phyloP scores from a whole-genome alignment of 129 eudicot species.

The Helichrysum umbraculigerum region DNA sequence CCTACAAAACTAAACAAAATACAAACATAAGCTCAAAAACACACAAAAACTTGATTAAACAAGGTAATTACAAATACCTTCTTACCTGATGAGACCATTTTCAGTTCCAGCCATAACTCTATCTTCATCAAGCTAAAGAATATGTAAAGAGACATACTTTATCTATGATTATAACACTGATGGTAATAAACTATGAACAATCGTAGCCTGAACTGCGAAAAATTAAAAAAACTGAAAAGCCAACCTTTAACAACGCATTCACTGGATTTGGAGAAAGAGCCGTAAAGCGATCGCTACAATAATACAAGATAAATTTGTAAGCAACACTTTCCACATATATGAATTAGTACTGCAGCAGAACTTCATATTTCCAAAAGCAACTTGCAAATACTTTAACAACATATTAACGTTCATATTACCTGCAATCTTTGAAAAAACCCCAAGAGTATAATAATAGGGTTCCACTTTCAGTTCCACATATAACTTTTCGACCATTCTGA shows the following conservation, averaged over 20 bases:
- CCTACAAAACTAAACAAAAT: no score
- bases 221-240: constrained; percentile 11
- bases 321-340: constrained; percentile 8
- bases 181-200: not conserved
- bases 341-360: not conserved
- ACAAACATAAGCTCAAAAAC: constrained; percentile 20
- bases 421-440: constrained; percentile 99
- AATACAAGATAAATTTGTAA: constrained; percentile 5
- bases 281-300: constrained; percentile 84
- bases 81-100: constrained; percentile 89
- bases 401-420: constrained; percentile 44
- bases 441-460: constrained; percentile 82
- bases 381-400: not conserved
- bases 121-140: constrained; percentile 84
- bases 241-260: constrained; percentile 83
- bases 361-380: not conserved
- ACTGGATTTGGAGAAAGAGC: constrained; percentile 84
- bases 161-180: not conserved
- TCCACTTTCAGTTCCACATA: constrained; percentile 93
- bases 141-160: constrained; percentile 1
- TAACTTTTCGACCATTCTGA: constrained; percentile 92
- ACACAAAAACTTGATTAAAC: constrained; percentile 5
- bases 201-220: not conserved
- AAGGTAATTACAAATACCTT: constrained; percentile 1
- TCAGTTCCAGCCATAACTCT: constrained; percentile 79